Evolutionary conservation across 1,284 basidiomycete genomes (phyloP).

Genomic region (Irpex sp.): DNA sequence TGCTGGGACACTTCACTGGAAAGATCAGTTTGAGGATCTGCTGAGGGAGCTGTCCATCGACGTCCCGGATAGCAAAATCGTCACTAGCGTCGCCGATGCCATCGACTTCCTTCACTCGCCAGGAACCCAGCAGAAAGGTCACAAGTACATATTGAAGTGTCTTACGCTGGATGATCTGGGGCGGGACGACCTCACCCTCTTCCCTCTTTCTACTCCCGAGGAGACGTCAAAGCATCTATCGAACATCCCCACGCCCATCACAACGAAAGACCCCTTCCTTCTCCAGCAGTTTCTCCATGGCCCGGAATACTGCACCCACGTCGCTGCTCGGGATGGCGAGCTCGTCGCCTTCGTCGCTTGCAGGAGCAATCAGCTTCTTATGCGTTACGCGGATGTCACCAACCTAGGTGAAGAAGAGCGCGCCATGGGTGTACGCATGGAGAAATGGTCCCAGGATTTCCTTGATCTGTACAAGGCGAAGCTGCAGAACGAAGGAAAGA

Average conservation of each 20-base stretch:
- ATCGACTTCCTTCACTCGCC: slow-evolving; percentile 15
- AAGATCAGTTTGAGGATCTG: slow-evolving; percentile 15
- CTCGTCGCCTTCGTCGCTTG: slow-evolving; percentile 18
- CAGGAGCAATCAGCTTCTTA: slow-evolving; percentile 16
- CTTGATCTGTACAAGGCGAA: slow-evolving; percentile 11
- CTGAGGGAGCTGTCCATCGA: slow-evolving; percentile 12
- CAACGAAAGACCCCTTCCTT: slow-evolving; percentile 14
- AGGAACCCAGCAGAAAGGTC: slow-evolving; percentile 5
- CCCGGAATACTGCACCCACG: slow-evolving; percentile 18
- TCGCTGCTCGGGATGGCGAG: slow-evolving; percentile 13
- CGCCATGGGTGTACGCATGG: slow-evolving; percentile 6
- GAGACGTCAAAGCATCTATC: slow-evolving; percentile 11
- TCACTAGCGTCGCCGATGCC: slow-evolving; percentile 12
- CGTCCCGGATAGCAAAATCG: slow-evolving; percentile 14
- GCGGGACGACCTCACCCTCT: slow-evolving; percentile 16
- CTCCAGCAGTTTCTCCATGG: slow-evolving; percentile 17
- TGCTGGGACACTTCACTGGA: slow-evolving; percentile 15
- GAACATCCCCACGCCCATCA: slow-evolving; percentile 13
- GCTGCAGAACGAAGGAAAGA: slow-evolving; percentile 10
- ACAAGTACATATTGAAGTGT: slow-evolving; percentile 15
- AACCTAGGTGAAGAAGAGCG: slow-evolving; percentile 9
- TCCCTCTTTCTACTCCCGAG: slow-evolving; percentile 13
- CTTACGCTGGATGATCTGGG: slow-evolving; percentile 16
- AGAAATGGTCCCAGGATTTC: slow-evolving; percentile 12
- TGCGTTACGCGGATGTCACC: slow-evolving; percentile 17